phyloP scores from a whole-genome alignment of 352 stramenopile species.

The Globisporangium solare region DNA sequence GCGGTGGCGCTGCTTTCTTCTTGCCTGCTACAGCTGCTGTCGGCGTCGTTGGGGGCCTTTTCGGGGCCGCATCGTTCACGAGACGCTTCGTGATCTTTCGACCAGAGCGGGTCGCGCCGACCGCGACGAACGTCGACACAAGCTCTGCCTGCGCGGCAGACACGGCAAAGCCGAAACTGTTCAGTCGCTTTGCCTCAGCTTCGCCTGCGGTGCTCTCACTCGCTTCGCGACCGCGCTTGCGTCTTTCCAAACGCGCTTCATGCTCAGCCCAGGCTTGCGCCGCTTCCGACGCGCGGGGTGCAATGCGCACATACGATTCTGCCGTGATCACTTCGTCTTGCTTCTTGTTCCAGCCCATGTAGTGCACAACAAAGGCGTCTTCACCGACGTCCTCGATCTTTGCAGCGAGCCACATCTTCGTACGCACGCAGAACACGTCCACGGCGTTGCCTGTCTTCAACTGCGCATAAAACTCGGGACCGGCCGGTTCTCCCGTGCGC shows the following conservation, averaged over 20 bases:
- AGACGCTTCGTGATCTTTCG: conserved; percentile 65
- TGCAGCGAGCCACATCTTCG: conserved; percentile 51
- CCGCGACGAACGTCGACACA: conserved; percentile 46
- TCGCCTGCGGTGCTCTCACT: not conserved
- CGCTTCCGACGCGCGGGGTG: conserved; percentile 32
- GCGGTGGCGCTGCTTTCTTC: conserved; percentile 19
- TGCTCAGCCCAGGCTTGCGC: conserved; percentile 32
- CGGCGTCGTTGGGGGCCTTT: conserved; percentile 13
- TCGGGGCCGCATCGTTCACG: conserved; percentile 25
- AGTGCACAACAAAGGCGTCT: conserved; percentile 41
- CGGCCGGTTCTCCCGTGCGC: not conserved
- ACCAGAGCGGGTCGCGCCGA: conserved; percentile 57
- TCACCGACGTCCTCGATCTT: conserved; percentile 39
- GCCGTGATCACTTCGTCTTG: conserved; percentile 45
- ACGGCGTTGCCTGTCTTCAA: conserved; percentile 37
- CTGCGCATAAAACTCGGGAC: conserved; percentile 9
- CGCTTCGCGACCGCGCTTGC: conserved; percentile 22
- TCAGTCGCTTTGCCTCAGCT: conserved; percentile 1
- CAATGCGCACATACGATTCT: conserved; percentile 28
- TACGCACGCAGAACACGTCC: conserved; percentile 52
- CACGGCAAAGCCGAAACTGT: not conserved
- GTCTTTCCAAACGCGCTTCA: conserved; percentile 43
- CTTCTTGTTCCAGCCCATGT: conserved; percentile 61
- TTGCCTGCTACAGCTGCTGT: conserved; percentile 18
- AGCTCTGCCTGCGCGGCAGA: conserved; percentile 2